These are phyloP conservation scores for Carpinus viminea DNA, from an alignment of 306 rosid genomes.

Conservation along the genomic window DNA sequence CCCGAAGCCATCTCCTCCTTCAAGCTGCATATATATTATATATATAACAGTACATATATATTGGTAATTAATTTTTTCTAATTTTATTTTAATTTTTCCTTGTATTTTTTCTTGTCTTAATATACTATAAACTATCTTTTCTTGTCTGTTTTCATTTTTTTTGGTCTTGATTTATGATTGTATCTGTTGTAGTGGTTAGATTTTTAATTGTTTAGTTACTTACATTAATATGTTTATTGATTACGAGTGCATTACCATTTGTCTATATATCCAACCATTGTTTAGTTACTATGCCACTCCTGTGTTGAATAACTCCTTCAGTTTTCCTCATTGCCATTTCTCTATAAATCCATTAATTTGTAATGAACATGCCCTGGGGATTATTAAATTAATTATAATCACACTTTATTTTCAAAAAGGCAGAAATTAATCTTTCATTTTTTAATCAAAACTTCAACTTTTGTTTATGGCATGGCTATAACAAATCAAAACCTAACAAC, in stretches of 20 bases:
- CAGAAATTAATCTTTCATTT: neutral
- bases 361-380: neutral
- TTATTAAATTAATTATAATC: neutral
- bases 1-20: no score
- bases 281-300: neutral
- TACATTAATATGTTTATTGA: neutral
- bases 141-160: no score
- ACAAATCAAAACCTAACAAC: constrained; percentile 28
- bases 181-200: no score
- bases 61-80: no score
- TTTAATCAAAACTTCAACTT: neutral
- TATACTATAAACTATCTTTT: no score
- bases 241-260: neutral
- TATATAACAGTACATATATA: no score
- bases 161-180: no score
- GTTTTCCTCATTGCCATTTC: neutral
- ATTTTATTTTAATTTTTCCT: no score
- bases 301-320: neutral
- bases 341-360: neutral
- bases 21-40: no score
- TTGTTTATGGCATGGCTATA: neutral
- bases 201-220: no score
- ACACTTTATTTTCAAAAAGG: neutral
- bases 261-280: neutral
- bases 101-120: no score